Base-by-base conservation (phyloP, 164 flowering plant species). In the Brasenia schreberi region DNA sequence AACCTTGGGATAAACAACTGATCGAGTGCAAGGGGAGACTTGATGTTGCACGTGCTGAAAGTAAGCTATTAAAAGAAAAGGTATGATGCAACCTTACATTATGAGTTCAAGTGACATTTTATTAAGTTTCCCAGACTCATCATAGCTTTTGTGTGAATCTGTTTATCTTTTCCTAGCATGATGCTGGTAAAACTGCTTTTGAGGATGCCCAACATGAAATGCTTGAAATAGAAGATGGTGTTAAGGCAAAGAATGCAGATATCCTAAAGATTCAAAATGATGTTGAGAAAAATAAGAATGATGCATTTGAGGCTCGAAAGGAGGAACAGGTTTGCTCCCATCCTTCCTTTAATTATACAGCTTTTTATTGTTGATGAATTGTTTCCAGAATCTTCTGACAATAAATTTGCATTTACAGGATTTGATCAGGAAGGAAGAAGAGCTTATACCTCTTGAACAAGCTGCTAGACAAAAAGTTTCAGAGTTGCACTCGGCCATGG, bases 1-100 rank as follows among this genome's bases (percentile, higher is more conserved):
- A 91, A 72, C 99, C 99, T 6, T 91, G 97, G 99, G 99, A 91
- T 65, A 83, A 81, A 61, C 82, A 88, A 64, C 68, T 89, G 74
- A 94, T 91, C 79, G 89, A 81, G 63, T 95, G 84, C 73, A 83
- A 78, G 69, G 96, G 96, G 71, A 88, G 87, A 67, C 86, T 85
- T 79, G 90, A 91, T 65, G 96, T 91, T 79, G 96, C 99, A 72
- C 76, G 75, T 44, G 76, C 82, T 43, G 97, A 91, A 75, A 82
- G 75, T 64, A 82, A 81, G 66, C 93, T 94, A 75, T 74, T 94
- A 71, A 81, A 69, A 70, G 87, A 94, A 67, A 94, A 91, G 95
- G 99, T 91, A 71, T 44, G 67, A 44, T 33, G 53, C 53, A 45
- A 45, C 53, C 5, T 45, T 45, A 45, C 11, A 45, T 45, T 45